phyloP scores from a whole-genome alignment of 495 filamentous ascomycete genomes.

The Geopyxis carbonaria region DNA sequence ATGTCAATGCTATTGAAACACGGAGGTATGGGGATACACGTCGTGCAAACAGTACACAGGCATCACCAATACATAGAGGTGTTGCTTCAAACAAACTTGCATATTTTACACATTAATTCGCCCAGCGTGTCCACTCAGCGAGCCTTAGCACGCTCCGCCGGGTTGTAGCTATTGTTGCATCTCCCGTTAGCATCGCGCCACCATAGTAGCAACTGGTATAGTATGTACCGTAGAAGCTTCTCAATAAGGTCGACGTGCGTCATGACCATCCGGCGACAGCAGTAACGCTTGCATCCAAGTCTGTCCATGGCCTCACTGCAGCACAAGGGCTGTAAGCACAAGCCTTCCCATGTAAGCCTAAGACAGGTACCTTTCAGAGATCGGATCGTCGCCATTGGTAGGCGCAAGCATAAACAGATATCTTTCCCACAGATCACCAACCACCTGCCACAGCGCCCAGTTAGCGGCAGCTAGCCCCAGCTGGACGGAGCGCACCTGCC shows the following conservation, averaged over 20 bases:
- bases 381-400: not conserved
- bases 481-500: constrained; percentile 34
- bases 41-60: no score
- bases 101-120: no score
- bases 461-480: not conserved
- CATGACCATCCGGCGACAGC: constrained; percentile 97
- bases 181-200: not conserved
- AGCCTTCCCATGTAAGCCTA: no score
- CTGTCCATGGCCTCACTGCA: constrained; percentile 79
- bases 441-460: constrained; percentile 48
- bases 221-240: constrained; percentile 76
- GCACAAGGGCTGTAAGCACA: no score
- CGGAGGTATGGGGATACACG: no score
- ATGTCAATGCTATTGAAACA: no score
- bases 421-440: constrained; percentile 91
- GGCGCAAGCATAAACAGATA: constrained; percentile 36
- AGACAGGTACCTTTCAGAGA: no score
- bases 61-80: no score
- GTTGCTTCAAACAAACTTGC: no score
- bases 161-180: constrained; percentile 15
- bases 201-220: not conserved
- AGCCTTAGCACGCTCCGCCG: constrained; percentile 13
- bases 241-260: constrained; percentile 99
- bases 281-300: constrained; percentile 85
- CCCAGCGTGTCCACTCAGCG: no score